These are phyloP conservation scores for Haplosporangium gracile DNA, from an alignment of 192 early-diverging fungal genomes.

Conservation along the genomic window DNA sequence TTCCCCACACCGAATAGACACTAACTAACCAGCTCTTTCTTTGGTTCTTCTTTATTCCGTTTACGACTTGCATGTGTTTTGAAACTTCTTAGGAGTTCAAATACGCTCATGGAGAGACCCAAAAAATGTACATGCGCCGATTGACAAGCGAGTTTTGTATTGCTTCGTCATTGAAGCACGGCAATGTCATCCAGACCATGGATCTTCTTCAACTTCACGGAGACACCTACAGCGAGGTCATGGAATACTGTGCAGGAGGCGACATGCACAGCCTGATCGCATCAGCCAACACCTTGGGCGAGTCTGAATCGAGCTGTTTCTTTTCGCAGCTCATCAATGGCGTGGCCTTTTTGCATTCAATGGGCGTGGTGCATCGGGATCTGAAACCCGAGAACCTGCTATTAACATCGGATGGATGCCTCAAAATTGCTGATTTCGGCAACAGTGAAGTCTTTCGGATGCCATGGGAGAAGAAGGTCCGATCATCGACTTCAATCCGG, in stretches of 20 bases:
- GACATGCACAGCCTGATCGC: slow-evolving; percentile 82
- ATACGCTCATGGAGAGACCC: slow-evolving; percentile 67
- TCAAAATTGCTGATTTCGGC: slow-evolving; percentile 91
- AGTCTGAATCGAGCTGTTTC: slow-evolving; percentile 67
- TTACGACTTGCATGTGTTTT: background rate
- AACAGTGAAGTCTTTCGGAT: slow-evolving; percentile 81
- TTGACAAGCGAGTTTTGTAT: slow-evolving; percentile 86
- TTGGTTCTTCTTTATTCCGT: background rate
- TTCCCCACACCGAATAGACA: background rate
- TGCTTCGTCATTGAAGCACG: slow-evolving; percentile 76
- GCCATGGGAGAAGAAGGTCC: slow-evolving; percentile 70
- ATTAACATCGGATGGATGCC: slow-evolving; percentile 66
- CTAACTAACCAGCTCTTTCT: background rate
- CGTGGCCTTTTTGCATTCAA: slow-evolving; percentile 80
- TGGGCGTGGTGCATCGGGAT: slow-evolving; percentile 84
- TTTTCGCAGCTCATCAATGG: slow-evolving; percentile 82
- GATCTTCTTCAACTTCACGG: slow-evolving; percentile 76
- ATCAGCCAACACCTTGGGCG: slow-evolving; percentile 62
- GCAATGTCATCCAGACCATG: slow-evolving; percentile 80
- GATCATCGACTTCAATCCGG: slow-evolving; percentile 74
- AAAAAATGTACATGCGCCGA: slow-evolving; percentile 63
- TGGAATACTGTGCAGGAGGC: slow-evolving; percentile 87
- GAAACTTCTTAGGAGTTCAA: slow-evolving; percentile 82
- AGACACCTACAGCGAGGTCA: slow-evolving; percentile 72
- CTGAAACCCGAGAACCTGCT: slow-evolving; percentile 88